phyloP scores from a whole-genome alignment of 306 rosid species.

The Cicer pinnatifidum region DNA sequence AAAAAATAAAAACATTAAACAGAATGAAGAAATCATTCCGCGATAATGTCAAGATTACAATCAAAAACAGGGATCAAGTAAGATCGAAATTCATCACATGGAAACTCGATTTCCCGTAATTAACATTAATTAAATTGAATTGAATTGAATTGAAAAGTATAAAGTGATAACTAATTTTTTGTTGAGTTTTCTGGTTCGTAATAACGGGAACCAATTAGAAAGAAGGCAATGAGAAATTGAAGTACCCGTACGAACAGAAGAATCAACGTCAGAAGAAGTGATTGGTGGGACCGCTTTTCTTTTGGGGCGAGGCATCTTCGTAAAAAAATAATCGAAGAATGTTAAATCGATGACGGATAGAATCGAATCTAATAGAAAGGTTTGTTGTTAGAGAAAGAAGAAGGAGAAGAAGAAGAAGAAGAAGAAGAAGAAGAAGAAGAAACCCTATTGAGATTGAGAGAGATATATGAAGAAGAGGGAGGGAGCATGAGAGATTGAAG shows the following conservation, averaged over 20 bases:
- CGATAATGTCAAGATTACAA: slow-evolving; percentile 1
- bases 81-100: slow-evolving; percentile 27
- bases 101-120: slow-evolving; percentile 13
- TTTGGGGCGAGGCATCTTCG: slow-evolving; percentile 67
- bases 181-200: background rate
- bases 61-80: slow-evolving; percentile 9
- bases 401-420: background rate
- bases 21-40: slow-evolving; percentile 12
- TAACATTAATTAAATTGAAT: background rate
- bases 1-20: background rate
- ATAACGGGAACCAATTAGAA: slow-evolving; percentile 43
- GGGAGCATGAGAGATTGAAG: slow-evolving; percentile 24
- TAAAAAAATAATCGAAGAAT: slow-evolving; percentile 27
- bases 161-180: background rate
- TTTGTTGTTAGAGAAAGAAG: background rate
- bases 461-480: slow-evolving; percentile 13
- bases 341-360: slow-evolving; percentile 29
- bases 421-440: background rate
- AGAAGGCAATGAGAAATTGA: slow-evolving; percentile 12
- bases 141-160: background rate
- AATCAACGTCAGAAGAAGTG: slow-evolving; percentile 54
- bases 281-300: slow-evolving; percentile 60
- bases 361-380: slow-evolving; percentile 39
- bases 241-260: slow-evolving; percentile 59
- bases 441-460: slow-evolving; percentile 44